A percentile compares a stretch with the other conserved stretches of the same genome.
These are phyloP conservation scores for Fusarium pininemorale DNA, from an alignment of 2,329 filamentous ascomycete species.

Conservation along the genomic window DNA sequence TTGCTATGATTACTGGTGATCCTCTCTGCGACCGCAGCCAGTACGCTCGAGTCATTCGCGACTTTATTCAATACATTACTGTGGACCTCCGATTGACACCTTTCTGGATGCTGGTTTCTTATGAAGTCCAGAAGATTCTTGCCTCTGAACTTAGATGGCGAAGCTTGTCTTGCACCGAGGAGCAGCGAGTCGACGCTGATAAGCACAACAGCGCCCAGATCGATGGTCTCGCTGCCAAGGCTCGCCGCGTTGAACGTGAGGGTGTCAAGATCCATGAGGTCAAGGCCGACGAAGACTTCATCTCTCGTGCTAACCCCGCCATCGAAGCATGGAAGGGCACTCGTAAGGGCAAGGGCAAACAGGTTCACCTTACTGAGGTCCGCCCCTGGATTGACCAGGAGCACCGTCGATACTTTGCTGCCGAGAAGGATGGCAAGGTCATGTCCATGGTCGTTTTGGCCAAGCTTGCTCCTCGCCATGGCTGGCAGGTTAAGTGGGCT, in stretches of 20 bases:
- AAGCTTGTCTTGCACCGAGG: conserved; percentile 85
- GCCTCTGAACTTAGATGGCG: conserved; percentile 86
- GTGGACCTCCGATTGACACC: conserved; percentile 77
- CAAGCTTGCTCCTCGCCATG: conserved; percentile 80
- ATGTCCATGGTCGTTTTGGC: conserved; percentile 83
- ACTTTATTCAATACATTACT: conserved; percentile 79
- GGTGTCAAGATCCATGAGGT: conserved; percentile 83
- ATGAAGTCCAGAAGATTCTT: conserved; percentile 80
- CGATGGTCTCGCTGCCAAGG: conserved; percentile 72
- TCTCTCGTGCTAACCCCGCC: conserved; percentile 73
- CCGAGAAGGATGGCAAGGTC: conserved; percentile 77
- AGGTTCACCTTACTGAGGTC: conserved; percentile 91
- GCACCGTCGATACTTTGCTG: conserved; percentile 88
- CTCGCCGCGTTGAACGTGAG: conserved; percentile 82
- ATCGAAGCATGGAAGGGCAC: conserved; percentile 82
- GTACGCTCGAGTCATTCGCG: conserved; percentile 75
- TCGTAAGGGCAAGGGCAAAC: conserved; percentile 80
- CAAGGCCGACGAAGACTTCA: conserved; percentile 74
- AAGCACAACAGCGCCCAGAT: conserved; percentile 60
- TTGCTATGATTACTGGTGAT: conserved; percentile 86
- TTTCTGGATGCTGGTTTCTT: conserved; percentile 88
- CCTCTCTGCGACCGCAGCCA: conserved; percentile 85
- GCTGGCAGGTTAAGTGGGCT: conserved; percentile 96
- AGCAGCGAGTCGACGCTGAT: conserved; percentile 86
- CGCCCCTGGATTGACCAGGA: conserved; percentile 85